phyloP scores from a whole-genome alignment of 164 flowering plant species.

The Dillenia suffruticosa region DNA sequence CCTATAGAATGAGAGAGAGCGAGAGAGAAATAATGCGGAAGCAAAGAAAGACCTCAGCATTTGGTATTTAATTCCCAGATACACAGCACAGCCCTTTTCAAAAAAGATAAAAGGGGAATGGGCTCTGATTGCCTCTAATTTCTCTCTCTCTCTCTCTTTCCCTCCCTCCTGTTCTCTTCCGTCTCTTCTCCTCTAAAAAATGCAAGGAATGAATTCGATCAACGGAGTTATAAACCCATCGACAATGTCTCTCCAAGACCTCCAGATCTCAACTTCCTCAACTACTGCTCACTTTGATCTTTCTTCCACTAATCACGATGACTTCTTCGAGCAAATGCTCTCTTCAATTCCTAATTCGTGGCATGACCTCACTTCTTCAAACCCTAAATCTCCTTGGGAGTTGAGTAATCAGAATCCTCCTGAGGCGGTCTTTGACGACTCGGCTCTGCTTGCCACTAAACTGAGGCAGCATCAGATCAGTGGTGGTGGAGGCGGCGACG shows the following conservation, averaged over 20 bases:
- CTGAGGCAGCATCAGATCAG: constrained; percentile 71
- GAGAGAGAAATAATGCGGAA: not conserved
- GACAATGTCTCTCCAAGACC: constrained; percentile 37
- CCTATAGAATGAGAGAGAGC: not conserved
- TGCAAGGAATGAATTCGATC: constrained; percentile 24
- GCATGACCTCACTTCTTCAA: constrained; percentile 24
- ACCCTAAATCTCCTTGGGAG: constrained; percentile 36
- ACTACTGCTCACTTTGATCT: constrained; percentile 25
- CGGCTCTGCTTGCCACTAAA: constrained; percentile 49
- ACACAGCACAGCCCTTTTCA: too few species aligned
- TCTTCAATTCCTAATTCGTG: constrained; percentile 43
- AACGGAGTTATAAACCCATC: constrained; percentile 26
- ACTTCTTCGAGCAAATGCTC: constrained; percentile 84
- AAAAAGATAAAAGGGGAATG: not conserved
- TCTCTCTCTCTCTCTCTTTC: not conserved
- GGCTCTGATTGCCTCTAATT: not conserved
- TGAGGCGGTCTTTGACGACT: constrained; percentile 31
- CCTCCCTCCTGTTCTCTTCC: not conserved
- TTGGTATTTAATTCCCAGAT: constrained; percentile 9
- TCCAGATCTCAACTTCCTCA: constrained; percentile 27
- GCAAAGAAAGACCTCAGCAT: not conserved
- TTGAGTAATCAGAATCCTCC: constrained; percentile 20
- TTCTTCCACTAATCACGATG: constrained; percentile 40
- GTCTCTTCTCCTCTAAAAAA: constrained; percentile 6
- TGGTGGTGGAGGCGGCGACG: constrained; percentile 9